These are phyloP conservation scores for Trichosporon sp. DNA, from an alignment of 1,284 basidiomycete species.

Conservation along the genomic window DNA sequence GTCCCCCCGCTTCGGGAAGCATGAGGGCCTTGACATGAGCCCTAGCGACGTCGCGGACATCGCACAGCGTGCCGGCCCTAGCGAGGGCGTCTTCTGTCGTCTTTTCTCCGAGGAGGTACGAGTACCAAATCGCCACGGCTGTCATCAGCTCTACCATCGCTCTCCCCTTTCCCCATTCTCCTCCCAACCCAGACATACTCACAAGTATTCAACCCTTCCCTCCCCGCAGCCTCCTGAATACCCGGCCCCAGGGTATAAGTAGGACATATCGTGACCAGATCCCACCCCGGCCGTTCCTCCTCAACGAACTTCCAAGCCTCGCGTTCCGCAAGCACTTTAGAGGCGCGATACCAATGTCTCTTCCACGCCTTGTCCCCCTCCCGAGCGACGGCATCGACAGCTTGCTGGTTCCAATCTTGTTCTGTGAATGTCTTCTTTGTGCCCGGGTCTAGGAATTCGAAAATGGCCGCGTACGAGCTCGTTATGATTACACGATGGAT, in stretches of 20 bases:
- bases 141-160: neutral
- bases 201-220: slow-evolving; percentile 24
- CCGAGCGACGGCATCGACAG: slow-evolving; percentile 24
- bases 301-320: slow-evolving; percentile 41
- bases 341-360: slow-evolving; percentile 39
- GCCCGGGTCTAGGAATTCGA: slow-evolving; percentile 25
- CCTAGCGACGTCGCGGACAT: slow-evolving; percentile 25
- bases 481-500: slow-evolving; percentile 49
- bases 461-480: slow-evolving; percentile 43
- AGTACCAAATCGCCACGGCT: slow-evolving; percentile 27
- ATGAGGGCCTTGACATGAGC: slow-evolving; percentile 20
- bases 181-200: too few species aligned
- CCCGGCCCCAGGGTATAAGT: slow-evolving; percentile 27
- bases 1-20: slow-evolving; percentile 20
- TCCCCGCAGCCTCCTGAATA: slow-evolving; percentile 20
- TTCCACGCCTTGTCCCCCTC: slow-evolving; percentile 25
- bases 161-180: too few species aligned
- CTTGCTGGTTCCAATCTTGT: slow-evolving; percentile 27
- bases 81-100: slow-evolving; percentile 22
- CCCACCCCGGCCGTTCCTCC: slow-evolving; percentile 26
- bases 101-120: slow-evolving; percentile 23
- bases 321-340: slow-evolving; percentile 42
- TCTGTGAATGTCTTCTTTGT: slow-evolving; percentile 24
- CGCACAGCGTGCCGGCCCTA: slow-evolving; percentile 24
- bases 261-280: slow-evolving; percentile 26